phyloP scores from a whole-genome alignment of 495 filamentous ascomycete genomes.

The Wilcoxina mikolae region DNA sequence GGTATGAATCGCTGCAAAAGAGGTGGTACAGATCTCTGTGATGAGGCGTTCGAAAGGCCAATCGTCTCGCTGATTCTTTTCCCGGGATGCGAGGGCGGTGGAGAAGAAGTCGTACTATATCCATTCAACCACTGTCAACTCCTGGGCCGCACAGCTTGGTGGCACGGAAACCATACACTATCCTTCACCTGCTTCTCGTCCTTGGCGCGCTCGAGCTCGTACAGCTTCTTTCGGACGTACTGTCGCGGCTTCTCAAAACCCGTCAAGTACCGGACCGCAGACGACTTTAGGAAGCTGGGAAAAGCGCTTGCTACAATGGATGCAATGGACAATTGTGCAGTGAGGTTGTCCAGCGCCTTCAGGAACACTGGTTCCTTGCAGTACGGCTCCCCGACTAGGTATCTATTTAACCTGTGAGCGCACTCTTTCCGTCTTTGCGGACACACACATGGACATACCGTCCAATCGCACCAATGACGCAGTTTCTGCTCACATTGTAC shows the following conservation, averaged over 20 bases:
- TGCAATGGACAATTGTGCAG: neutral
- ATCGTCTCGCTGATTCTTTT: neutral
- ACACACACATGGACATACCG: neutral
- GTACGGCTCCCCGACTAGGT: neutral
- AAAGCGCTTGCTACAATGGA: neutral
- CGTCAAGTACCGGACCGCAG: neutral
- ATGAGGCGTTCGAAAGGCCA: neutral
- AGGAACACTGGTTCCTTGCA: neutral
- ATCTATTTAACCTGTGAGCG: neutral
- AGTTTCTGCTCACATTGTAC: neutral
- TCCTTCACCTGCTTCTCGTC: neutral
- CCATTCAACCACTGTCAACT: neutral
- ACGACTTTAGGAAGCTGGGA: neutral
- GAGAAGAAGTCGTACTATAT: neutral
- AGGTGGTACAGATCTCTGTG: neutral
- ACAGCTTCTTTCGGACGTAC: neutral
- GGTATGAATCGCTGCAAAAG: constrained; percentile 2
- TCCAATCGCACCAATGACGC: neutral
- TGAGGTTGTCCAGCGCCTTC: neutral
- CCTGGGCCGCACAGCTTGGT: neutral
- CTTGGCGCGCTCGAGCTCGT: neutral
- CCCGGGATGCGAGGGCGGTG: neutral
- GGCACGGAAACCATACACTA: neutral
- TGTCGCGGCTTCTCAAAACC: neutral
- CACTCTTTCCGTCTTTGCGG: no score